A percentile compares a stretch with the other conserved stretches of the same genome.
phyloP scores from a whole-genome alignment of 2,329 filamentous ascomycete species.

The Sporothrix phasma region DNA sequence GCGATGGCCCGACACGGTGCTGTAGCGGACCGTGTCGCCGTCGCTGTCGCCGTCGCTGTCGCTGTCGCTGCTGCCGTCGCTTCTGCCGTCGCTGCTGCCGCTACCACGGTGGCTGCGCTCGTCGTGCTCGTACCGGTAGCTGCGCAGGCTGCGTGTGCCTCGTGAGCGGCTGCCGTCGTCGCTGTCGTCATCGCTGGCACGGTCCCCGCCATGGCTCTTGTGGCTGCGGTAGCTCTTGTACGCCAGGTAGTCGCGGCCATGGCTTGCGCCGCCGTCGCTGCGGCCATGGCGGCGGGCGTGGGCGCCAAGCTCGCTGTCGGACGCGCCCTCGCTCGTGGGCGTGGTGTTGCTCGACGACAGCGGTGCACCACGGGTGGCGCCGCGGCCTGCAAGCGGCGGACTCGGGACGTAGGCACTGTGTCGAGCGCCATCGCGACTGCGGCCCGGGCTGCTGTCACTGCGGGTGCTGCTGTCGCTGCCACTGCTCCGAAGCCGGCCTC shows the following conservation, averaged over 20 bases:
- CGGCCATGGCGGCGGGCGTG: neutral
- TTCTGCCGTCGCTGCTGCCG: neutral
- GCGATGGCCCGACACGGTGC: neutral
- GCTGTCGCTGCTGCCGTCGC: neutral
- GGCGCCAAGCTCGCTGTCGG: neutral
- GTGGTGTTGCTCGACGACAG: conserved; percentile 13
- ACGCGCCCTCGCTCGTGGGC: neutral
- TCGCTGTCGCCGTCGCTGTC: neutral
- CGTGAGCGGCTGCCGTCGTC: neutral
- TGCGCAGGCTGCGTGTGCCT: neutral
- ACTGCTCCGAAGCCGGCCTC: neutral
- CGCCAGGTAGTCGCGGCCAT: neutral
- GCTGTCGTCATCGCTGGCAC: neutral
- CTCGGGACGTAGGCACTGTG: neutral
- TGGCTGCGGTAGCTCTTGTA: conserved; percentile 3
- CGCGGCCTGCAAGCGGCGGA: neutral
- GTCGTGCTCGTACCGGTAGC: neutral
- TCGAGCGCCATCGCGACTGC: too few relatives aligned
- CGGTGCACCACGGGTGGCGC: neutral
- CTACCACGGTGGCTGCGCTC: neutral
- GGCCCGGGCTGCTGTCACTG: neutral
- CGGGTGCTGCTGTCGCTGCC: neutral
- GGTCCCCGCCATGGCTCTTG: neutral
- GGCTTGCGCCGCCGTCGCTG: neutral
- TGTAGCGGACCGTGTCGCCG: neutral